Evolutionary conservation across 108 stramenopile species (phyloP), one percentile per base, ranked within the genome.

Genomic region (Seminavis robusta): DNA sequence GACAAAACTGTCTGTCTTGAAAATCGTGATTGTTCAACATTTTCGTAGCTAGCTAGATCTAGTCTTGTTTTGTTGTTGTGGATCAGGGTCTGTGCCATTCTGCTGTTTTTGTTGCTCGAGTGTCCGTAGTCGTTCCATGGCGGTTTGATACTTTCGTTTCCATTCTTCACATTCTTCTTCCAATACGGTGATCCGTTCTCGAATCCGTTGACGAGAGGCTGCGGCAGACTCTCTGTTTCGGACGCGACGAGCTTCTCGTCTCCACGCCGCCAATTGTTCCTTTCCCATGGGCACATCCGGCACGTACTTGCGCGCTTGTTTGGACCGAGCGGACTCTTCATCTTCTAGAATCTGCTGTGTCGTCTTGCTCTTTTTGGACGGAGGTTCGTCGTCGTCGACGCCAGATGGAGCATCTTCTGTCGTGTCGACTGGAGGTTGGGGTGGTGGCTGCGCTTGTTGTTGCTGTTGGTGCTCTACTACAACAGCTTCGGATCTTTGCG

Each of bases 201-300:
- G 78, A 56, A 86, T 86, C 13, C 85, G 61, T 56, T 79, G 79
- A 9, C 91, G 80, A 42, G 80, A 84, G 1, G 87, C 87, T 11
- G 91, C 91, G 21, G 91, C 91, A 47, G 64, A 67, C 47, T 92
- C 91, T 11, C 91, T 80, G 57, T 92, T 92, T 20, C 91, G 80
- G 33, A 86, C 86, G 8, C 87, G 74, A 5, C 91, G 71, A 34
- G 85, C 83, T 56, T 92, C 87, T 28, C 91, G 68, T 23, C 91
- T 61, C 91, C 91, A 92, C 2, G 76, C 84, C 4, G 77, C 74
- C 0, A 86, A 65, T 41, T 92, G 78, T 30, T 92, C 87, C 57
- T 85, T 88, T 33, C 64, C 68, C 85, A 92, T 86, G 42, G 87
- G 87, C 3, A 92, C 77, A 7, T 75, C 69, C n/a, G 91, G 91